These are phyloP conservation scores for Gentiana macrophylla DNA, from an alignment of 257 asterid species.

Conservation along the genomic window DNA sequence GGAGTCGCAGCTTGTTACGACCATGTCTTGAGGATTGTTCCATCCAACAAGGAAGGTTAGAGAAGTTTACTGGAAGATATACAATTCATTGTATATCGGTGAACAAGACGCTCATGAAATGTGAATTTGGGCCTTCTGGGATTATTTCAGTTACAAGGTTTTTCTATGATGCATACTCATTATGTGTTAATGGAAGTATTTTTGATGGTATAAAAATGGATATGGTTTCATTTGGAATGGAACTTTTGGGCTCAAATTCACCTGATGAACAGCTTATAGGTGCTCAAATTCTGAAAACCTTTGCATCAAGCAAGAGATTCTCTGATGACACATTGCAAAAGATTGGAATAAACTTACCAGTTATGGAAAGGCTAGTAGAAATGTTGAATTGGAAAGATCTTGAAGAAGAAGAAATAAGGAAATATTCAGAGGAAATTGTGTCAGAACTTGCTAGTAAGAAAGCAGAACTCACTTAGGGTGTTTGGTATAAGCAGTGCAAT, in stretches of 20 bases:
- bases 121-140: too few species aligned
- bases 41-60: too few species aligned
- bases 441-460: conserved; percentile 49
- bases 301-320: conserved; percentile 36
- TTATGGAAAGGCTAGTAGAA: conserved; percentile 77
- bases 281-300: conserved; percentile 47
- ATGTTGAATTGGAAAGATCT: conserved; percentile 89
- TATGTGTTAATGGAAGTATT: too few species aligned
- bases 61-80: too few species aligned
- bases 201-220: too few species aligned
- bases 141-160: too few species aligned
- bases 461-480: conserved; percentile 58
- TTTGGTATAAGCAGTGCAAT: conserved; percentile 72
- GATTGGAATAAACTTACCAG: conserved; percentile 58
- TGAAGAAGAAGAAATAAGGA: conserved; percentile 73
- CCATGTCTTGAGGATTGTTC: too few species aligned
- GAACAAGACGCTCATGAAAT: too few species aligned
- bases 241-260: conserved; percentile 56
- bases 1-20: too few species aligned
- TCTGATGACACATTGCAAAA: conserved; percentile 71
- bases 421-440: conserved; percentile 67
- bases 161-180: too few species aligned
- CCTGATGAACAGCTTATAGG: conserved; percentile 91
- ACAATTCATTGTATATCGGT: too few species aligned
- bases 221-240: conserved; percentile 81